These are phyloP conservation scores for Yamadazyma nakazawae DNA, from an alignment of 805 yeast genomes.

Conservation along the genomic window DNA sequence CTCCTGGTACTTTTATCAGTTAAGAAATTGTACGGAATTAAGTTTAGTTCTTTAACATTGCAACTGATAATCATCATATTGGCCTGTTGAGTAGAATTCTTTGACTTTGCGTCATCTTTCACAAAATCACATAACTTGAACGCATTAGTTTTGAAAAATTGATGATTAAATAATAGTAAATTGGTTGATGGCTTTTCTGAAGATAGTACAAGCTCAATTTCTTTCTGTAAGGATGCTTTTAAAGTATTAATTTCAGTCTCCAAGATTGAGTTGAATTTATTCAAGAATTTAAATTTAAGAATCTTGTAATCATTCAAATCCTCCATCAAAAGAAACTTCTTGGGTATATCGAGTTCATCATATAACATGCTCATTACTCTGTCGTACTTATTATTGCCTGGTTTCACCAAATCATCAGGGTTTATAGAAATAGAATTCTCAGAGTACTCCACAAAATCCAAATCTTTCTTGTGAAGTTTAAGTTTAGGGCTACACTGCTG, in stretches of 20 bases:
- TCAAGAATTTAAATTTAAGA: slow-evolving; percentile 16
- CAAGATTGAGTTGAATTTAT: slow-evolving; percentile 15
- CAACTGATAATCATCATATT: slow-evolving; percentile 21
- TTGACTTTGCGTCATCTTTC: slow-evolving; percentile 8
- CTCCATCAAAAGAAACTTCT: slow-evolving; percentile 25
- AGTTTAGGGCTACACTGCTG: slow-evolving; percentile 11
- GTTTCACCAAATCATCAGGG: slow-evolving; percentile 11
- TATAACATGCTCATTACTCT: slow-evolving; percentile 15
- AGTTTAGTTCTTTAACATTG: slow-evolving; percentile 28
- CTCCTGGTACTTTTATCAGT: slow-evolving; percentile 10
- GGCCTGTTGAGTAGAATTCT: background rate
- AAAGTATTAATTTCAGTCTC: slow-evolving; percentile 26
- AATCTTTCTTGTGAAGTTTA: slow-evolving; percentile 30
- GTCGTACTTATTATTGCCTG: slow-evolving; percentile 1
- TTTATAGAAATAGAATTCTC: slow-evolving; percentile 13
- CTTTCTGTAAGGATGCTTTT: slow-evolving; percentile 28
- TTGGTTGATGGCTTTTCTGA: slow-evolving; percentile 18
- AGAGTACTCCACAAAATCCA: slow-evolving; percentile 27
- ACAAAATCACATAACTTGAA: slow-evolving; percentile 27
- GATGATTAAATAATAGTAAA: slow-evolving; percentile 21
- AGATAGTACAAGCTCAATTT: slow-evolving; percentile 25
- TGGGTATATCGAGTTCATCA: slow-evolving; percentile 22
- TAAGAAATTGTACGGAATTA: slow-evolving; percentile 34
- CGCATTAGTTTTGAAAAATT: slow-evolving; percentile 28
- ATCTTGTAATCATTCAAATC: slow-evolving; percentile 27